A percentile compares a stretch with the other conserved stretches of the same genome.
phyloP scores from a whole-genome alignment of 805 yeast genomes.

The Schizosaccharomyces octosporus region DNA sequence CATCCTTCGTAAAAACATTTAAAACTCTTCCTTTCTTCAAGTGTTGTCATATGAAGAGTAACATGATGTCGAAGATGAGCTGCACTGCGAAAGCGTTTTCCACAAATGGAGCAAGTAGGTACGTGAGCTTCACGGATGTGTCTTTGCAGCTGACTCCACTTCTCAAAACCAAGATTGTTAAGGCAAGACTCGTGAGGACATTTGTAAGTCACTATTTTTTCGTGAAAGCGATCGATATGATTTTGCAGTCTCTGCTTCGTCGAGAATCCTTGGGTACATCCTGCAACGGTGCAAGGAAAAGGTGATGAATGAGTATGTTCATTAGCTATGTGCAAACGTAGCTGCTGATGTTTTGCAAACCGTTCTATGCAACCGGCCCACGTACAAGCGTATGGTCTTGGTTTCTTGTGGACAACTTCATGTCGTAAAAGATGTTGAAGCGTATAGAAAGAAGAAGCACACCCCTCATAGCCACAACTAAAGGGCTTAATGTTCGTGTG shows the following conservation, averaged over 20 bases:
- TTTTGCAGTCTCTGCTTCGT: conserved; percentile 40
- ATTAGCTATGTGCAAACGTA: conserved; percentile 43
- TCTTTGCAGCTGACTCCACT: conserved; percentile 47
- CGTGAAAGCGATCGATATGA: conserved; percentile 46
- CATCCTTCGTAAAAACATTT: conserved; percentile 31
- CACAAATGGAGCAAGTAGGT: conserved; percentile 41
- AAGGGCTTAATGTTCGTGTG: conserved; percentile 7
- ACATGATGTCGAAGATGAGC: conserved; percentile 49
- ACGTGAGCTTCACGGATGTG: conserved; percentile 59
- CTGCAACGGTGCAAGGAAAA: conserved; percentile 25
- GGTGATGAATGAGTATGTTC: conserved; percentile 29
- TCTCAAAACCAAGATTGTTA: conserved; percentile 33
- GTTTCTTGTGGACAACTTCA: conserved; percentile 50
- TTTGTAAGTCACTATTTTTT: conserved; percentile 9
- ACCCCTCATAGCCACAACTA: conserved; percentile 32
- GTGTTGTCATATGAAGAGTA: conserved; percentile 30
- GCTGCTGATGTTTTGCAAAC: conserved; percentile 51
- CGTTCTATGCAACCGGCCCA: conserved; percentile 37
- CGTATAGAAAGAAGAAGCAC: conserved; percentile 65
- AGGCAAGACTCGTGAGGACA: conserved; percentile 7
- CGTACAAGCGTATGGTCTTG: conserved; percentile 28
- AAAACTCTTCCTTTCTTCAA: conserved; percentile 29
- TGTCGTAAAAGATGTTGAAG: conserved; percentile 65
- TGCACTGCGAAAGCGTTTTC: conserved; percentile 47
- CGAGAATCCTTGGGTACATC: conserved; percentile 39